Conservation (phyloP, 129 eudicot genomes). For the Tagetes erecta region DNA sequence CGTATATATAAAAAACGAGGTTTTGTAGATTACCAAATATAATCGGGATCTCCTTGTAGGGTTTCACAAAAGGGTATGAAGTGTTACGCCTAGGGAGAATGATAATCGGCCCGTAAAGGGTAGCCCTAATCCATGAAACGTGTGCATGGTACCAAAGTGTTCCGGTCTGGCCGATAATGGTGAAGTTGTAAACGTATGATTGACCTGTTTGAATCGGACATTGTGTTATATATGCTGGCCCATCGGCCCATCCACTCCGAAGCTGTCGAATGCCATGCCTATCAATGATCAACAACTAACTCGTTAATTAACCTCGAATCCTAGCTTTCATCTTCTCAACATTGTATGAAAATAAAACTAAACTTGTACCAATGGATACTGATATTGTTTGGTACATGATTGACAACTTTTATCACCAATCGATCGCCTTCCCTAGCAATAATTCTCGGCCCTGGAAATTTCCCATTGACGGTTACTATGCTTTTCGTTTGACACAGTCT, state of each 20-base stretch:
- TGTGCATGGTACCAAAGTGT: constrained; percentile 62
- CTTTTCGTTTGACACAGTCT: constrained; percentile 65
- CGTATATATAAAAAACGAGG: neutral
- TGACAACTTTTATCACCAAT: constrained; percentile 55
- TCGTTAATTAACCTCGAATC: neutral
- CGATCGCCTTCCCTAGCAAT: constrained; percentile 68
- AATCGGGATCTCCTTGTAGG: constrained; percentile 54
- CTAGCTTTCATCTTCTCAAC: neutral
- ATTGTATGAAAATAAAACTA: neutral
- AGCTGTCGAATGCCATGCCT: constrained; percentile 66
- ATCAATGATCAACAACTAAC: constrained; percentile 5
- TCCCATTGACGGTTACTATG: constrained; percentile 63
- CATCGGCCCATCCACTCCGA: constrained; percentile 59
- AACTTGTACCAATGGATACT: constrained; percentile 59
- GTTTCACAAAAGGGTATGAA: constrained; percentile 48
- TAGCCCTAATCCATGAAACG: constrained; percentile 51
- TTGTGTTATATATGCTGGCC: constrained; percentile 57
- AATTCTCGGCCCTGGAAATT: constrained; percentile 68
- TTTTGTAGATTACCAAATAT: constrained; percentile 35
- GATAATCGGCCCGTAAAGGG: constrained; percentile 52
- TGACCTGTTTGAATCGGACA: constrained; percentile 58
- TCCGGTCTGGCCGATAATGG: constrained; percentile 54
- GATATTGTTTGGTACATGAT: constrained; percentile 60
- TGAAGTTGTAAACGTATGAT: constrained; percentile 52
- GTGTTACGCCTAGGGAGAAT: constrained; percentile 48